Base-by-base conservation (phyloP, 495 filamentous ascomycete species). In the Bombardia bombarda region DNA sequence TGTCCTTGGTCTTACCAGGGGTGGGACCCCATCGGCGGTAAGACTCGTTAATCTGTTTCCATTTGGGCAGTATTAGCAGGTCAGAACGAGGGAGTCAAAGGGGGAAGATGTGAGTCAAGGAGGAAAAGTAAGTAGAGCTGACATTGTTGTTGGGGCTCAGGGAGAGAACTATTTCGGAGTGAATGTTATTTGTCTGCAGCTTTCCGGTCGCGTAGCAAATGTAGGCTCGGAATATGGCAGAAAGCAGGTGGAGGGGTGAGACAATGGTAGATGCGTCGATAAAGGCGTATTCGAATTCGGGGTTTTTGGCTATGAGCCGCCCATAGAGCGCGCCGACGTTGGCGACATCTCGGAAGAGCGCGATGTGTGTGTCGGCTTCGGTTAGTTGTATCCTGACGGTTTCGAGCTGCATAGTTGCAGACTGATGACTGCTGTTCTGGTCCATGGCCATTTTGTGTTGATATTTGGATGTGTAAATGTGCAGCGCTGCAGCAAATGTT, bases 241-340 rank as follows among this genome's bases (percentile, higher is more conserved):
- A 80, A 24, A 90, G 70, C 25, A 81, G 62, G 52, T 96, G 90
- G 1, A 68, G 57, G 18, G 82, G 71, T 7, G 86, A 88, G 16
- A 62, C 47, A 19, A 89, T 79, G 59, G 78, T 72, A 39, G 70
- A 77, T 1, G 88, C 88, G 62, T 98, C 90, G 34, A 98, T 78
- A 39, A 98, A 83, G 4, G 90, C 90, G 69, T 95, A 96, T 61
- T 96, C 86, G 53, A 86, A 97, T 10, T 83, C 82, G 19, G 73
- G 50, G 50, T 95, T 94, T 8, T 84, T 83, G 3, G 78, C 74
- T 7, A 96, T 65, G 13, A 97, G 75, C 62, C 95, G 90, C 45
- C 82, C 64, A 7, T 85, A 82, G 18, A 98, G 68, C 57, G 82
- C 87, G 1, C 73, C 60, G 7, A 83, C 73, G 60, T 97, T 97